phyloP scores from a whole-genome alignment of 2,329 filamentous ascomycete species.

The Neobulgaria alba region DNA sequence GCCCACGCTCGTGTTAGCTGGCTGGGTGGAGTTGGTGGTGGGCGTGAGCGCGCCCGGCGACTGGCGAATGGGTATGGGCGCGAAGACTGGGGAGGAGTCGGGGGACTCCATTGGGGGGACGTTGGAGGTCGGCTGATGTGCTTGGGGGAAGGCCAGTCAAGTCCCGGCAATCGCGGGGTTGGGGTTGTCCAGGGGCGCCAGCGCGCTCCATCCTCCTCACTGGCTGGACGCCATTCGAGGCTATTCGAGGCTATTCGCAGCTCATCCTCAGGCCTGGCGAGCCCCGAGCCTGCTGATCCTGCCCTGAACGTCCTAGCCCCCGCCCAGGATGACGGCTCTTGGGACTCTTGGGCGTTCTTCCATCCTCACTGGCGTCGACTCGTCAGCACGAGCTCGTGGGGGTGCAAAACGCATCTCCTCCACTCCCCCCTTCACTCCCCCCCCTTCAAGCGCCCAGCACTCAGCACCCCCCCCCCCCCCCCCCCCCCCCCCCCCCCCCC shows the following conservation, averaged over 20 bases:
- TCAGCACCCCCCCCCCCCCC: not conserved
- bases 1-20: not conserved
- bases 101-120: conserved; percentile 1
- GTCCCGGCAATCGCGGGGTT: no score
- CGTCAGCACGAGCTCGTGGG: no score
- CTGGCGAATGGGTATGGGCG: not conserved
- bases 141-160: conserved; percentile 1
- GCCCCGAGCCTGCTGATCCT: conserved; percentile 15
- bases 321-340: conserved; percentile 16
- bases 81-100: not conserved
- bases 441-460: not conserved
- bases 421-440: not conserved
- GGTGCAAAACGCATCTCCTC: no score
- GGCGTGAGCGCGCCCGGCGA: not conserved
- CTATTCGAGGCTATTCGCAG: conserved; percentile 4
- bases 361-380: not conserved
- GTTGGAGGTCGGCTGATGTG: conserved; percentile 8
- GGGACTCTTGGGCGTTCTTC: no score
- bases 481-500: no score
- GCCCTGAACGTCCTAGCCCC: conserved; percentile 7
- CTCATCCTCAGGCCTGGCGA: conserved; percentile 7
- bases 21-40: not conserved
- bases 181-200: not conserved
- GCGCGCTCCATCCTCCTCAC: conserved; percentile 1
- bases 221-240: conserved; percentile 1